A percentile compares a stretch with the other conserved stretches of the same genome.
These are phyloP conservation scores for Colletotrichum abscissum DNA, from an alignment of 2,329 filamentous ascomycete genomes.

Conservation along the genomic window DNA sequence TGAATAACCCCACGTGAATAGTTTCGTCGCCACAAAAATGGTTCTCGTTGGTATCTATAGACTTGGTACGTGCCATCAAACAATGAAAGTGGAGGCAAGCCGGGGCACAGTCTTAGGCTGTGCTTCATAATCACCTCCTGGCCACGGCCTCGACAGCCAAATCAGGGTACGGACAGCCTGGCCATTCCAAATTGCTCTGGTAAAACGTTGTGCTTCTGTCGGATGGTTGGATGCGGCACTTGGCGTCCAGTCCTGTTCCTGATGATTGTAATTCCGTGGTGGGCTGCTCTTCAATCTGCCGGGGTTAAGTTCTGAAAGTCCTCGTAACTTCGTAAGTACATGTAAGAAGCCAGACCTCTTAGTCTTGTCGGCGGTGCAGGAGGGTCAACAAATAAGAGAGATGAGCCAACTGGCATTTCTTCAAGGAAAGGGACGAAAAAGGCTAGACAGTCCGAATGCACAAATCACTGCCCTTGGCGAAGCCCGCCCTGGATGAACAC, in stretches of 20 bases:
- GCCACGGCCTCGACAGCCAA: neutral
- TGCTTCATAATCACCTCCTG: neutral
- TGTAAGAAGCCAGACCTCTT: neutral
- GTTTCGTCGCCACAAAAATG: neutral
- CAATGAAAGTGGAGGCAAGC: neutral
- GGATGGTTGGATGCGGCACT: neutral
- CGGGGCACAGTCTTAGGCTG: neutral
- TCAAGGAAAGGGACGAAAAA: constrained; percentile 4
- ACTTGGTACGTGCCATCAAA: neutral
- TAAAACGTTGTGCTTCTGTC: neutral
- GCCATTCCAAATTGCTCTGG: neutral
- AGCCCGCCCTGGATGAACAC: constrained; percentile 10
- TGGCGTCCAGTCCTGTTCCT: neutral
- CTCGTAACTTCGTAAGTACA: neutral
- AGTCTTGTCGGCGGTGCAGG: neutral
- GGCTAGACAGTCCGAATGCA: constrained; percentile 1
- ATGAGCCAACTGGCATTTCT: neutral
- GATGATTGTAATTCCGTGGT: constrained; percentile 8
- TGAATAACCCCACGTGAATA: neutral
- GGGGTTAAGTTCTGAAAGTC: neutral
- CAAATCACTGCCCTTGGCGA: neutral
- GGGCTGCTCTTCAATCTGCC: neutral
- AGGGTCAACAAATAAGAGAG: neutral
- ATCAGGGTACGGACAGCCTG: neutral
- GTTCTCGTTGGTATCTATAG: neutral